These are phyloP conservation scores for Dothistroma septosporum DNA, from an alignment of 2,329 filamentous ascomycete genomes.

Conservation along the genomic window DNA sequence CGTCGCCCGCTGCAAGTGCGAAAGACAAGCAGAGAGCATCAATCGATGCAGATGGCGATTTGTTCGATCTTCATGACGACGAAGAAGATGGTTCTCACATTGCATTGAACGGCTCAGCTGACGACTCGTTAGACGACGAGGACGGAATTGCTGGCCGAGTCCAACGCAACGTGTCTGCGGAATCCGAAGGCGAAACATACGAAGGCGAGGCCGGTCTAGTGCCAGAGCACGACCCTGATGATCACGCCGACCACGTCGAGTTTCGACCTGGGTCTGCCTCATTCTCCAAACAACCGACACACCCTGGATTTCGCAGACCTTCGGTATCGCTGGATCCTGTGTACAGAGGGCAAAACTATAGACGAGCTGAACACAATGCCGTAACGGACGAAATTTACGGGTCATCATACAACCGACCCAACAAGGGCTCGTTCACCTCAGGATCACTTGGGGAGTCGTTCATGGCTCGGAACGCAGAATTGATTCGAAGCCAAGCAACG, in stretches of 20 bases:
- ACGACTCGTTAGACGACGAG: constrained; percentile 7
- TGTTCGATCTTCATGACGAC: constrained; percentile 31
- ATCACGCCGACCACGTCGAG: constrained; percentile 24
- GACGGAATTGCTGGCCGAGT: constrained; percentile 20
- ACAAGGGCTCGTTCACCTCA: constrained; percentile 25
- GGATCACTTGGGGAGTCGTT: constrained; percentile 35
- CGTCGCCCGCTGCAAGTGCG: not conserved
- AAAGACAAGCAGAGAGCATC: constrained; percentile 1
- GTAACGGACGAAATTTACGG: constrained; percentile 29
- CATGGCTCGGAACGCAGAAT: constrained; percentile 35
- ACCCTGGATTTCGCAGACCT: constrained; percentile 35
- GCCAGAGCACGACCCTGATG: constrained; percentile 13
- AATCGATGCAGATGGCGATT: constrained; percentile 29
- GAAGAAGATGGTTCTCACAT: constrained; percentile 10
- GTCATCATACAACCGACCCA: constrained; percentile 20
- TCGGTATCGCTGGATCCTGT: constrained; percentile 31
- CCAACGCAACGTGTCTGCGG: not conserved
- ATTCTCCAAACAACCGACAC: constrained; percentile 30
- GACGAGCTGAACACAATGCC: constrained; percentile 21
- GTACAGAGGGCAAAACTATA: constrained; percentile 26
- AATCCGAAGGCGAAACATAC: constrained; percentile 19
- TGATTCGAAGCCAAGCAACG: constrained; percentile 20
- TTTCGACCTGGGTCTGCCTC: constrained; percentile 25
- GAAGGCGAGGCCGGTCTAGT: constrained; percentile 20
- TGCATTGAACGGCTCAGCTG: not conserved